Base-by-base conservation (phyloP, 768 basidiomycete species). In the Daedaleopsis sinensis region DNA sequence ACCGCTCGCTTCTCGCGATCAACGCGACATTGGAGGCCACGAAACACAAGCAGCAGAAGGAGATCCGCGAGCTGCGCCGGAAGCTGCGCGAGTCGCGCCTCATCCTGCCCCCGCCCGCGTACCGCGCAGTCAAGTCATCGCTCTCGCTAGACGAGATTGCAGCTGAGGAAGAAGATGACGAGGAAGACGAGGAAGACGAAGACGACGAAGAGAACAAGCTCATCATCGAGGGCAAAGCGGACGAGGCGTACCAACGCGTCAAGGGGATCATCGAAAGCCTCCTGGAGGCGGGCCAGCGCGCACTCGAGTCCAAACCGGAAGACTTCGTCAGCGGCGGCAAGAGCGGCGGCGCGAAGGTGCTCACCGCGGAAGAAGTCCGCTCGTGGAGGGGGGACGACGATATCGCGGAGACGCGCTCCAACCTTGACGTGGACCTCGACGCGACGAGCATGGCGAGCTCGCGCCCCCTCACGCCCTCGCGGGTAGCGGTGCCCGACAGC, bases 51-150 rank as follows among this genome's bases (percentile, higher is more conserved):
- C 94, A 96, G 69, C 85, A 88, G 8, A 87, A 85, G 64, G 94
- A 96, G 74, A 94, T 96, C 54, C 84, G 91, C 21, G 91, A 94
- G 44, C 79, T 96, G 18, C 85, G 89, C 15, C 85, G 93, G 36
- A 91, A 87, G 68, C 77, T 96, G 50, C 87, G 94, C 57, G 93
- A 95, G 69, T 87, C 90, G 11, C 82, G 91, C 15, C 84, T 94
- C 27, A 85, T 87, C 46, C 81, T 94, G 1, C 92, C 92, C 1
- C 91, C 91, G 3, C 79, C 73, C 27, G 75, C 83, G 0, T 92
- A 77, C 70, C 79, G 77, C 46, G 85, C 80, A 27, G 79, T 88
- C 67, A 81, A 82, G 62, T 80, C 81, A 5, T 82, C 86, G 1
- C 70, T 77, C 47, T 75, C 79, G 15, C 76, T 80, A 36, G 81